A percentile compares a stretch with the other conserved stretches of the same genome.
Conservation (phyloP, 163 green algal genomes). For the Volvox carteri region DNA sequence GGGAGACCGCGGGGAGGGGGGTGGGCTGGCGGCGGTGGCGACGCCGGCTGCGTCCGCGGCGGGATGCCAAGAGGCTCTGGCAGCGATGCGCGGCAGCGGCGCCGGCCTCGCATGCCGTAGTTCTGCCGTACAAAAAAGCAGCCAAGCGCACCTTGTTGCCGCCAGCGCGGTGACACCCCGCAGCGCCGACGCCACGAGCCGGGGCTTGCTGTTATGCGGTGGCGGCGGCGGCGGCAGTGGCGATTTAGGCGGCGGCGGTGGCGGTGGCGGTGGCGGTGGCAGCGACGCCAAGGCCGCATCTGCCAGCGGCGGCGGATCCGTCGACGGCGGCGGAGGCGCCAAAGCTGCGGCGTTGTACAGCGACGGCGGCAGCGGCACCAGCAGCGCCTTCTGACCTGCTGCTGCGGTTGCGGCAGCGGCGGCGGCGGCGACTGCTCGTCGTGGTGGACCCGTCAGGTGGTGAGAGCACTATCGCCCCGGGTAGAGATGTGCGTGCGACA, state of each 20-base stretch:
- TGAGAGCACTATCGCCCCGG: too few relatives aligned
- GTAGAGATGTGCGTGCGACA: too few relatives aligned
- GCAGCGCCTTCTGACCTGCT: slow-evolving; percentile 5
- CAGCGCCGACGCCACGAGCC: background rate
- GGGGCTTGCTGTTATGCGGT: background rate
- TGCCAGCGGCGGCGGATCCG: background rate
- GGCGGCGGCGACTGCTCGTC: too few relatives aligned
- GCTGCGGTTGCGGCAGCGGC: background rate
- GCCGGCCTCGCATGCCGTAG: background rate
- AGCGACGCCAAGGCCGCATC: background rate
- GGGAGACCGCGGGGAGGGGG: too few relatives aligned
- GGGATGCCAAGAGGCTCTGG: background rate
- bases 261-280: background rate
- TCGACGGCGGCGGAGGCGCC: background rate
- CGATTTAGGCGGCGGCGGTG: background rate
- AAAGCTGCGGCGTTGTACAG: slow-evolving; percentile 9
- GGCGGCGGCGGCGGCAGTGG: background rate
- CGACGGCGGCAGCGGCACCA: slow-evolving; percentile 42
- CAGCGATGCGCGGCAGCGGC: background rate
- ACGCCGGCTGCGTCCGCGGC: background rate
- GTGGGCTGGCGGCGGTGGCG: background rate
- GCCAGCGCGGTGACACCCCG: background rate
- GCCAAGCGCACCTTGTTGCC: background rate
- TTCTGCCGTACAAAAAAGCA: background rate
- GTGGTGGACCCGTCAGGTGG: too few relatives aligned